These are phyloP conservation scores for Cryptococcus amylolentus DNA, from an alignment of 1,284 basidiomycete species.

Conservation along the genomic window DNA sequence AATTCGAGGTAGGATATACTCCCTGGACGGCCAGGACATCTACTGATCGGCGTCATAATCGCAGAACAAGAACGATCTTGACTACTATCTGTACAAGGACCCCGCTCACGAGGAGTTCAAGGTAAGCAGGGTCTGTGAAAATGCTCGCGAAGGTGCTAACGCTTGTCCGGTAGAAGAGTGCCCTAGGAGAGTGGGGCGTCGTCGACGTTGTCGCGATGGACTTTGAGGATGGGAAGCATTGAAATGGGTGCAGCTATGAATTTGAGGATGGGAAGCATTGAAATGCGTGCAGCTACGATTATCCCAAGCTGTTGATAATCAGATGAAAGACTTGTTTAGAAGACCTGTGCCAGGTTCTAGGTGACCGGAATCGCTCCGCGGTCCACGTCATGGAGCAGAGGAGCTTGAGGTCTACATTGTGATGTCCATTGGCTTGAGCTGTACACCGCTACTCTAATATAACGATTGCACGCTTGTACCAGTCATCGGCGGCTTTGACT, in stretches of 20 bases:
- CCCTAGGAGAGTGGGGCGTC: conserved; percentile 14
- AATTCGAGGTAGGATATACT: conserved; percentile 26
- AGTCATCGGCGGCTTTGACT: too few relatives aligned
- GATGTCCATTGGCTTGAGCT: too few relatives aligned
- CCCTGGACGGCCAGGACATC: not conserved
- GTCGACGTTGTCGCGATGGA: conserved; percentile 36
- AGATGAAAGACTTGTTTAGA: too few relatives aligned
- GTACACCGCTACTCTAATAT: too few relatives aligned
- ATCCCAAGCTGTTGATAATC: too few relatives aligned
- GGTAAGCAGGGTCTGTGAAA: conserved; percentile 12
- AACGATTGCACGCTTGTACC: too few relatives aligned
- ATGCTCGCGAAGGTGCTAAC: not conserved
- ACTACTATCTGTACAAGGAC: conserved; percentile 38
- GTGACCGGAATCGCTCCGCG: too few relatives aligned
- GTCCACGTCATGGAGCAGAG: too few relatives aligned
- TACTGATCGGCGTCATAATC: not conserved
- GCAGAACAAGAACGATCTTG: conserved; percentile 33
- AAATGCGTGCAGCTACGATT: not conserved
- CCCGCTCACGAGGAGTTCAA: conserved; percentile 41
- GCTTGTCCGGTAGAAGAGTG: conserved; percentile 7
- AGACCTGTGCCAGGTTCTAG: too few relatives aligned
- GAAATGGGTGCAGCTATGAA: not conserved
- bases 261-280: conserved; percentile 3
- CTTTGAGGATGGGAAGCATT: conserved; percentile 28
- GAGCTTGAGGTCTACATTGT: too few relatives aligned